Evolutionary conservation across 1,139 yeast species (phyloP), one percentile per base, ranked within the genome.

Genomic region (Hansenula lynferdii): DNA sequence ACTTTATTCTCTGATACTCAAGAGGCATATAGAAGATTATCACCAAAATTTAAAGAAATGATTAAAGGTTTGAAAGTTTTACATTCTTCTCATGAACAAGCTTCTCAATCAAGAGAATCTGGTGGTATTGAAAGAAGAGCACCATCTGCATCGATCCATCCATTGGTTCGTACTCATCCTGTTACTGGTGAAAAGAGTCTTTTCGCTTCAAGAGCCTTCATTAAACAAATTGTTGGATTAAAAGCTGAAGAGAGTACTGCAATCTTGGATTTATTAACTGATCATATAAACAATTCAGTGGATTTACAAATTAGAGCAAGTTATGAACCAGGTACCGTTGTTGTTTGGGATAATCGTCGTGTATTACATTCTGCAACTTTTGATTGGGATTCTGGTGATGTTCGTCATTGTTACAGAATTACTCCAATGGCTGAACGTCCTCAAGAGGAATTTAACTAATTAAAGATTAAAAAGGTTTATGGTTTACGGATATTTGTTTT

Each of bases 1-100:
- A 83, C 92, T n/a, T 60, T 77, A 38, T 83, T 83, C 63, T 68
- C 77, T 8, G 81, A 77, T 46, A 69, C 78, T 23, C 70, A 74
- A 41, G 86, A 79, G 44, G 78, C 85, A n/a, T 82, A 80, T 58
- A 77, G 80, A 45, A 66, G 84, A 51, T 66, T 83, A 42, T 80
- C 87, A 1, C 84, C 85, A 14, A 67, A 65, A 8, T 69, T 82
- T 57, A 72, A 76, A 54, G 61, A 72, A 43, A 68, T 76, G 53
- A 60, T 81, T 42, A 74, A 72, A 39, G 75, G 77, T 5, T 67
- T 79, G 45, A 70, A 75, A 42, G 89, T 81, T 8, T 60, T 75
- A 35, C 89, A 83, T 57, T 73, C 85, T n/a, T 80, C 85, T 1
- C 71, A 64, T 31, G 85, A 80, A 39, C 90, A 82, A 61, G 89